Evolutionary conservation across 345 rosid genomes (phyloP).

Genomic region (Draba incana): DNA sequence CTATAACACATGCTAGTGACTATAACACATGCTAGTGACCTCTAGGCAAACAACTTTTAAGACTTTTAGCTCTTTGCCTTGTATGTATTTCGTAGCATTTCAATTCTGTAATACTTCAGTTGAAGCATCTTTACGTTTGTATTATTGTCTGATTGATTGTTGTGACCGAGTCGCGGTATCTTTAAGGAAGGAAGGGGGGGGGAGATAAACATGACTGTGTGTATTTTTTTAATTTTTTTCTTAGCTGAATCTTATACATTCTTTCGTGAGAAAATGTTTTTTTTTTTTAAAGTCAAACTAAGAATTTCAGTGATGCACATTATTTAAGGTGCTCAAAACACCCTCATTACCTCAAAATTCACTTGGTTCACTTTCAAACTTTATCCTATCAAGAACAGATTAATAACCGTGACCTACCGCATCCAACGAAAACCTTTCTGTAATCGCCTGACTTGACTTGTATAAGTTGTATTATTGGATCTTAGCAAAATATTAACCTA

Average conservation of each 20-base stretch:
- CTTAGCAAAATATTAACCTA: neutral
- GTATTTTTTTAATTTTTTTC: too few species aligned
- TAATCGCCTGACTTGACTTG: neutral
- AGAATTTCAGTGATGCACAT: too few species aligned
- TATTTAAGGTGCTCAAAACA: too few species aligned
- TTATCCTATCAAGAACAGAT: too few species aligned
- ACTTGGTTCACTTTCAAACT: too few species aligned
- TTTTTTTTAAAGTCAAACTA: too few species aligned
- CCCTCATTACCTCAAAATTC: too few species aligned
- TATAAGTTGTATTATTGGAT: neutral
- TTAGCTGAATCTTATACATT: too few species aligned
- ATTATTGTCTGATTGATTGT: conserved; percentile 20
- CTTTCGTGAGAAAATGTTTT: too few species aligned
- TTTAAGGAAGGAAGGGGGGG: too few species aligned
- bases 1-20: conserved; percentile 15
- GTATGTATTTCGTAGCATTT: conserved; percentile 15
- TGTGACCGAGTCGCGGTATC: conserved; percentile 13
- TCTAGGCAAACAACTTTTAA: conserved; percentile 1
- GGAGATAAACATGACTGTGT: too few species aligned
- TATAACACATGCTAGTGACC: conserved; percentile 28
- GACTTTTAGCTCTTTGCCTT: conserved; percentile 13
- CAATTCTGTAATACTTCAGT: neutral
- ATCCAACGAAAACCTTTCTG: neutral
- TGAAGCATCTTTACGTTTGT: neutral
- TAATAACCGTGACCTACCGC: neutral